Percentiles rank a stretch among this genome's conserved stretches.
phyloP scores from a whole-genome alignment of 805 yeast genomes.

The Starmerella powellii region DNA sequence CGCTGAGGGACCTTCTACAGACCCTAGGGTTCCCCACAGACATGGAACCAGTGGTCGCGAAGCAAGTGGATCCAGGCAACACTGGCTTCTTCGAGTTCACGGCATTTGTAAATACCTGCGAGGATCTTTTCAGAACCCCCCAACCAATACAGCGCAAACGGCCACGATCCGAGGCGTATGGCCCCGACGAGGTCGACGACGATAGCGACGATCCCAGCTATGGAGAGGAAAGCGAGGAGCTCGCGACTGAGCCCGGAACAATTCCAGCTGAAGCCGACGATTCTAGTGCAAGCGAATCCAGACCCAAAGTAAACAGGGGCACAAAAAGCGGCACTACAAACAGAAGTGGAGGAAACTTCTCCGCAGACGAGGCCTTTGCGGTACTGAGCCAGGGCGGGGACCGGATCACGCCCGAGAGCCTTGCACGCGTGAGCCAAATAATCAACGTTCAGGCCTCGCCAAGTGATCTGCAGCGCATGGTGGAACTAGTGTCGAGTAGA shows the following conservation, averaged over 20 bases:
- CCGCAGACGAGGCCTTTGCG: constrained; percentile 18
- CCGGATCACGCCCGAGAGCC: constrained; percentile 24
- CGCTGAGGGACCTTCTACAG: constrained; percentile 24
- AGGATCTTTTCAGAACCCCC: background rate
- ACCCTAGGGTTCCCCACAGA: constrained; percentile 23
- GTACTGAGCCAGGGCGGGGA: constrained; percentile 16
- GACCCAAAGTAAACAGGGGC: no score
- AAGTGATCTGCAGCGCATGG: constrained; percentile 28
- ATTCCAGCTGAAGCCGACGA: background rate
- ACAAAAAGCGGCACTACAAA: no score
- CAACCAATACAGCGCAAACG: background rate
- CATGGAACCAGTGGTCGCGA: constrained; percentile 14
- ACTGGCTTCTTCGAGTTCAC: constrained; percentile 26
- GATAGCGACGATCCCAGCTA: constrained; percentile 1
- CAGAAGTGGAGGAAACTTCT: no score
- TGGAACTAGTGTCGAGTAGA: constrained; percentile 21
- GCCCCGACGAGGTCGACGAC: constrained; percentile 16
- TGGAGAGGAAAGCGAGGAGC: constrained; percentile 4
- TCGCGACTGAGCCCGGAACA: background rate
- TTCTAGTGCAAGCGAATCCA: no score
- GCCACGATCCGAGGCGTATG: background rate
- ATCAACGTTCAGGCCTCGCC: constrained; percentile 25
- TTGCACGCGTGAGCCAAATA: constrained; percentile 21
- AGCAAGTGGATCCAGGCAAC: constrained; percentile 22
- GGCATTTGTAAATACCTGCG: constrained; percentile 20